Evolutionary conservation across 495 filamentous ascomycete genomes (phyloP).

Genomic region (Clohesyomyces aquaticus): DNA sequence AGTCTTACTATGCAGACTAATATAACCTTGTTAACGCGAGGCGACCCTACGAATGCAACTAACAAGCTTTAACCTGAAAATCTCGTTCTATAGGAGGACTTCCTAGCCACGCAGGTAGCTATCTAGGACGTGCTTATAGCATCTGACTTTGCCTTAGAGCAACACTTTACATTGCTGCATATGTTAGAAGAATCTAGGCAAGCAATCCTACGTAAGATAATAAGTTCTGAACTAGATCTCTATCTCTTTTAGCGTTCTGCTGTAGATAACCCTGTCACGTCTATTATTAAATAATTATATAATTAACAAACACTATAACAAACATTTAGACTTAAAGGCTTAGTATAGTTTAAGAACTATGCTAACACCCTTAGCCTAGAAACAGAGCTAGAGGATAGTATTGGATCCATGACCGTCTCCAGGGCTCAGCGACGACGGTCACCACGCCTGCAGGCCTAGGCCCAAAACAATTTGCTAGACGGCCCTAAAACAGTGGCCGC

Average conservation of each 20-base stretch:
- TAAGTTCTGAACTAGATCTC: constrained; percentile 29
- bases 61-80: constrained; percentile 31
- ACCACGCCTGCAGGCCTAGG: background rate
- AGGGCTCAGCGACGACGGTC: background rate
- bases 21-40: constrained; percentile 22
- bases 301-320: constrained; percentile 3
- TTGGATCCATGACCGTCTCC: constrained; percentile 16
- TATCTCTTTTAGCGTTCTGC: constrained; percentile 22
- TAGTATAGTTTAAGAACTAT: constrained; percentile 33
- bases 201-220: constrained; percentile 2
- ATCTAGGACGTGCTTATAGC: constrained; percentile 26
- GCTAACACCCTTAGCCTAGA: constrained; percentile 34
- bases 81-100: constrained; percentile 24
- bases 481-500: background rate
- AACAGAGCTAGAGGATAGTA: constrained; percentile 17
- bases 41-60: constrained; percentile 30
- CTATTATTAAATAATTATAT: constrained; percentile 14
- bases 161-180: constrained; percentile 32
- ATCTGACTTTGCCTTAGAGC: constrained; percentile 25
- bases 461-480: background rate
- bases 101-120: constrained; percentile 19
- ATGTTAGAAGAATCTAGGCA: constrained; percentile 28
- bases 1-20: constrained; percentile 29
- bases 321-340: constrained; percentile 22
- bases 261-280: constrained; percentile 21